Evolutionary conservation across 352 stramenopile species (phyloP).

Genomic region (Elongisporangium anandrum): DNA sequence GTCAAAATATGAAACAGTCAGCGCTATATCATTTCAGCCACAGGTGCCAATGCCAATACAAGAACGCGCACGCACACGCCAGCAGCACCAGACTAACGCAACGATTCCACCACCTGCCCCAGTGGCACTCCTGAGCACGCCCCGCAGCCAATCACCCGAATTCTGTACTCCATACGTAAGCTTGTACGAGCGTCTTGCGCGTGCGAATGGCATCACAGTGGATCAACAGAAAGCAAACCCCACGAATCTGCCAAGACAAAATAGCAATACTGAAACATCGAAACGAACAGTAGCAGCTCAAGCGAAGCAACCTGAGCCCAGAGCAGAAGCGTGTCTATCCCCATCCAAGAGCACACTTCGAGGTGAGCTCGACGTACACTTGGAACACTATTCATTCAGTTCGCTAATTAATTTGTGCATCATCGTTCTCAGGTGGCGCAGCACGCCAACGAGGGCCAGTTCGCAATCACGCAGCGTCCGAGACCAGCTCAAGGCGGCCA

Average conservation of each 20-base stretch:
- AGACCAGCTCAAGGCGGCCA: neutral
- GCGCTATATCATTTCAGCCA: slow-evolving; percentile 45
- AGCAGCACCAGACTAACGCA: slow-evolving; percentile 7
- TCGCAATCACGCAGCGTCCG: neutral
- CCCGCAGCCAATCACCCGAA: slow-evolving; percentile 9
- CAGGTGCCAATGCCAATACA: slow-evolving; percentile 31
- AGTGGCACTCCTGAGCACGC: slow-evolving; percentile 9
- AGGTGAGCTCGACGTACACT: slow-evolving; percentile 4
- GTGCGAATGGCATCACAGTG: slow-evolving; percentile 32
- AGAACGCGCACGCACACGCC: slow-evolving; percentile 22
- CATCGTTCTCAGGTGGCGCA: slow-evolving; percentile 4
- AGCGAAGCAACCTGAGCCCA: slow-evolving; percentile 3
- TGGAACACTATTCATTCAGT: neutral
- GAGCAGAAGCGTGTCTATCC: slow-evolving; percentile 4
- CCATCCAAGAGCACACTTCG: slow-evolving; percentile 11
- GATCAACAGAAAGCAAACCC: slow-evolving; percentile 15
- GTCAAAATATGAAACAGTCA: slow-evolving; percentile 34
- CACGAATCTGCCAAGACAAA: slow-evolving; percentile 4
- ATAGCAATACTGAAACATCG: neutral
- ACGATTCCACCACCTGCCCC: slow-evolving; percentile 6
- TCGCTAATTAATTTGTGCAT: neutral
- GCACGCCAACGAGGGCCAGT: slow-evolving; percentile 4
- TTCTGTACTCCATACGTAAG: slow-evolving; percentile 42
- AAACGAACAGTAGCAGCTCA: slow-evolving; percentile 7
- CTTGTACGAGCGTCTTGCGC: slow-evolving; percentile 59